A percentile compares a stretch with the other conserved stretches of the same genome.
Conservation (phyloP, 345 rosid genomes). For the Aurinia saxatilis region DNA sequence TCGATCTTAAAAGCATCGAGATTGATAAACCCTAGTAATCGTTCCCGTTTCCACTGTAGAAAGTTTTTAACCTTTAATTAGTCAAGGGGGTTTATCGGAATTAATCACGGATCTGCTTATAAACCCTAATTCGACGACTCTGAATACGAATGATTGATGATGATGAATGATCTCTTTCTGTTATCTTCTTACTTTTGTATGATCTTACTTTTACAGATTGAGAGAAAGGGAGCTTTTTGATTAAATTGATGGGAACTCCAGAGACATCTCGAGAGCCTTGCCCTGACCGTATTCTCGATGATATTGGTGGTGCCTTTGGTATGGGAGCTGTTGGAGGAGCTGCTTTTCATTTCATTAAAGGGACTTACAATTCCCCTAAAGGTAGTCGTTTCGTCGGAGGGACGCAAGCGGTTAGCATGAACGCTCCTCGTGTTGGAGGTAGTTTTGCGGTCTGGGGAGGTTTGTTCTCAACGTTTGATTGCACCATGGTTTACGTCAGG, state of each 20-base stretch:
- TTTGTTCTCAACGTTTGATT: slow-evolving; percentile 66
- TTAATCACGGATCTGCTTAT: background rate
- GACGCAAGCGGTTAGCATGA: slow-evolving; percentile 61
- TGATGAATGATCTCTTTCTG: too few species aligned
- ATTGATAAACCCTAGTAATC: slow-evolving; percentile 14
- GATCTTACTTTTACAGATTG: background rate
- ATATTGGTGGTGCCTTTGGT: slow-evolving; percentile 75
- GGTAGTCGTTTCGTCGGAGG: slow-evolving; percentile 60
- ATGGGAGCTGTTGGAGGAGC: slow-evolving; percentile 87
- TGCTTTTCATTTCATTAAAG: slow-evolving; percentile 68
- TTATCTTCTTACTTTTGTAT: background rate
- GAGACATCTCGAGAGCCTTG: slow-evolving; percentile 80
- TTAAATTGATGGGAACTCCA: slow-evolving; percentile 55
- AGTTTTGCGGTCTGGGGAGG: slow-evolving; percentile 90
- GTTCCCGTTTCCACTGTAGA: background rate
- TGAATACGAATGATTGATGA: background rate
- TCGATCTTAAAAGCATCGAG: background rate
- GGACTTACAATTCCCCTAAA: slow-evolving; percentile 50
- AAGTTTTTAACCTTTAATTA: background rate
- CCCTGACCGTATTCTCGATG: slow-evolving; percentile 76
- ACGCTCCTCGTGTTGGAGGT: slow-evolving; percentile 72
- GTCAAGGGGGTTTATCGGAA: background rate
- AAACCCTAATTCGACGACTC: background rate
- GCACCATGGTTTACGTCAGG: slow-evolving; percentile 67
- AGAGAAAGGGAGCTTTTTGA: background rate